A percentile compares a stretch with the other conserved stretches of the same genome.
phyloP scores from a whole-genome alignment of 108 stramenopile species.

The Stephanodiscus minutulus region DNA sequence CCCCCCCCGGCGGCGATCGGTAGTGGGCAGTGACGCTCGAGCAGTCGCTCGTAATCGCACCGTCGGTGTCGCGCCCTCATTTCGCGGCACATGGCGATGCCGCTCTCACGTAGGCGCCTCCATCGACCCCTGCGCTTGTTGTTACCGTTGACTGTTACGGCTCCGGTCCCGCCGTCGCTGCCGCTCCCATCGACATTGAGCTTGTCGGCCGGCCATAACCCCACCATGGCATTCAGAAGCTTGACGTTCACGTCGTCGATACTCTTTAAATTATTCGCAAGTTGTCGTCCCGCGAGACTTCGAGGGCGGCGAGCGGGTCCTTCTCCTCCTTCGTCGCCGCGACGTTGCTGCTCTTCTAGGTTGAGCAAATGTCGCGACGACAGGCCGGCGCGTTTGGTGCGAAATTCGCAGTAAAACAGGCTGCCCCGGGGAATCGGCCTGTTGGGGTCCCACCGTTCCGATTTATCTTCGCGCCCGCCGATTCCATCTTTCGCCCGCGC shows the following conservation, averaged over 20 bases:
- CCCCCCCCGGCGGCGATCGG: constrained; percentile 14
- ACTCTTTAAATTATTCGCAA: not conserved
- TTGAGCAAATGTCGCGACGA: constrained; percentile 48
- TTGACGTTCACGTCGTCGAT: constrained; percentile 31
- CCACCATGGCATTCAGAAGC: constrained; percentile 48
- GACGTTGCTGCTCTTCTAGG: not conserved
- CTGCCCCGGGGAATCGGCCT: constrained; percentile 45
- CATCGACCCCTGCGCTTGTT: constrained; percentile 53
- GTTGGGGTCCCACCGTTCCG: constrained; percentile 38
- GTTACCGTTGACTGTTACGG: not conserved
- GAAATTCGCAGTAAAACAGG: constrained; percentile 52
- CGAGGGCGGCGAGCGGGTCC: too few species aligned
- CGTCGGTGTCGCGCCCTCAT: constrained; percentile 47
- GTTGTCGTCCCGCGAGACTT: not conserved
- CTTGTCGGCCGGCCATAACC: constrained; percentile 20
- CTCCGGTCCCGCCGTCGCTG: not conserved
- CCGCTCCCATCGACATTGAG: not conserved
- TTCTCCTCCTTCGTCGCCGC: too few species aligned
- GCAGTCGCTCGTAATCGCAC: constrained; percentile 69
- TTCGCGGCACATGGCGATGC: constrained; percentile 58
- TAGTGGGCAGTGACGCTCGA: constrained; percentile 72
- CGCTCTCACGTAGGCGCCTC: constrained; percentile 47
- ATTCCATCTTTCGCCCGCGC: constrained; percentile 9
- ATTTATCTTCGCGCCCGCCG: constrained; percentile 11
- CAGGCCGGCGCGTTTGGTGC: constrained; percentile 45